A percentile compares a stretch with the other conserved stretches of the same genome.
Evolutionary conservation across 345 rosid species (phyloP).

Genomic region (Citrus unshiu): DNA sequence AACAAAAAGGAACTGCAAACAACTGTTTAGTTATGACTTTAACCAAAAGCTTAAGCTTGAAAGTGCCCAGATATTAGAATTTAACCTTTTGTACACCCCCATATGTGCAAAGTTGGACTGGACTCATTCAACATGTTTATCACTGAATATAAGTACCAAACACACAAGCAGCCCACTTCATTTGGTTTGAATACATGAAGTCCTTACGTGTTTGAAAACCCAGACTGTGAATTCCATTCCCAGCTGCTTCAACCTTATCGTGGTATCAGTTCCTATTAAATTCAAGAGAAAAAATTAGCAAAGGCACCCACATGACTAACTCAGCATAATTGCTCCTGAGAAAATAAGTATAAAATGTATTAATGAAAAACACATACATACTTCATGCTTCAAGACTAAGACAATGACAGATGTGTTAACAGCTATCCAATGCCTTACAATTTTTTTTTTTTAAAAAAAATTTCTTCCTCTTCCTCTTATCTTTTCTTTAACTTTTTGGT

Average conservation of each 20-base stretch:
- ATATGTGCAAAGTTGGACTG: neutral
- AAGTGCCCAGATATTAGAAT: neutral
- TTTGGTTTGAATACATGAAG: constrained; percentile 1
- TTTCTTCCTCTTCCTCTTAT: neutral
- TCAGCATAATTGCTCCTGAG: neutral
- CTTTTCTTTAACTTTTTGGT: neutral
- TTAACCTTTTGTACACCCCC: neutral
- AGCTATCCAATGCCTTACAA: neutral
- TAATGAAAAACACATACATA: neutral
- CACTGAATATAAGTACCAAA: too few relatives aligned
- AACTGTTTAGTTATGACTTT: neutral
- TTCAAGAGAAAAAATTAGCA: constrained; percentile 22
- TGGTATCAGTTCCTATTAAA: constrained; percentile 69
- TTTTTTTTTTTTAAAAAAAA: neutral
- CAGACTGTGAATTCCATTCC: constrained; percentile 99
- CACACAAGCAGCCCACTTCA: too few relatives aligned
- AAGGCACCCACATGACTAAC: neutral
- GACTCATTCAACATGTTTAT: neutral
- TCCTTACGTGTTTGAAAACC: constrained; percentile 95
- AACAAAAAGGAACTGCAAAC: too few relatives aligned
- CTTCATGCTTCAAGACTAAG: neutral
- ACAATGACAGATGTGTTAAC: neutral
- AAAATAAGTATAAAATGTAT: neutral
- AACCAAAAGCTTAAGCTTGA: neutral
- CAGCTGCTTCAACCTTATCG: constrained; percentile 85